Base-by-base conservation (phyloP, 73 alveolate genomes). In the Symbiodinium pilosum region DNA sequence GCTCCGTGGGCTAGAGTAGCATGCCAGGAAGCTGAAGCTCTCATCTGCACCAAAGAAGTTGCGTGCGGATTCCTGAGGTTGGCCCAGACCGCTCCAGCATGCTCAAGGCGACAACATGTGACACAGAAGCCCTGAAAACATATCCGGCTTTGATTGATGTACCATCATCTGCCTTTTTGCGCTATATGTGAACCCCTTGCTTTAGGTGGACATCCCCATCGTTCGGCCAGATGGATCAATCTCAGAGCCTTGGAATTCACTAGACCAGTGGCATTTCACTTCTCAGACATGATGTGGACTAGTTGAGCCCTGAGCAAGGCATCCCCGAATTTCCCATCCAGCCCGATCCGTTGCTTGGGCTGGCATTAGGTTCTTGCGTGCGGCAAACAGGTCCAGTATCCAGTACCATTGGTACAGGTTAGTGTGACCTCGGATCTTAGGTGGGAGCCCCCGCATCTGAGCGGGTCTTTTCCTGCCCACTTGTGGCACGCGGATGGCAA, bases 21-120 rank as follows among this genome's bases (percentile, higher is more conserved):
- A n/a, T n/a, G n/a, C n/a, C n/a, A n/a, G n/a, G n/a, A n/a, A n/a
- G n/a, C n/a, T n/a, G n/a, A n/a, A n/a, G n/a, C n/a, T n/a, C n/a
- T n/a, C n/a, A n/a, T n/a, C n/a, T n/a, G n/a, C n/a, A n/a, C n/a
- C n/a, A n/a, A n/a, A n/a, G n/a, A n/a, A n/a, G n/a, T n/a, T n/a
- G n/a, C n/a, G n/a, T n/a, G n/a, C n/a, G n/a, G n/a, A n/a, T 32
- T 34, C 59, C 6, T 6, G 99, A 99, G n/a, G 99, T 99, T 9
- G 99, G 99, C 64, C 99, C 99, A 14, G 99, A 99, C 39, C 98
- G 99, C 93, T 99, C 88, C 47, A 99, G 99, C 87, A 99, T 99
- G 99, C 43, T 99, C 73, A 71, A 51, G 86, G n/a, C n/a, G n/a
- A n/a, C n/a, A n/a, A n/a, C n/a, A n/a, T n/a, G n/a, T n/a, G n/a